Percentiles rank a stretch among this genome's conserved stretches.
Conservation (phyloP, 164 flowering plant species). For the Taxillus chinensis region DNA sequence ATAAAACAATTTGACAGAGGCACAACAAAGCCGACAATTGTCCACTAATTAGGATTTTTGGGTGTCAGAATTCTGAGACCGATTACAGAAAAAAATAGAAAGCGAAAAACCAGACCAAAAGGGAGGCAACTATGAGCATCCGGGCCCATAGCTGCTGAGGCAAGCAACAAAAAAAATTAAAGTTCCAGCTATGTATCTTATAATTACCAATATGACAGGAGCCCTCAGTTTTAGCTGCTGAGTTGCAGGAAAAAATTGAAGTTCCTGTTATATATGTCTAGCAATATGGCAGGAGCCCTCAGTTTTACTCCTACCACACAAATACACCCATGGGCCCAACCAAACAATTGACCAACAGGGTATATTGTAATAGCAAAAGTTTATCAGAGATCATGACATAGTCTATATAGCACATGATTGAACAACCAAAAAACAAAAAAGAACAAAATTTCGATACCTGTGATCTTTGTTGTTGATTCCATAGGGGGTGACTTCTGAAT, state of each 20-base stretch:
- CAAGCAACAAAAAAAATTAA: background rate
- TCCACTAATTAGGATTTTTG: background rate
- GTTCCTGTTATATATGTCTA: too few species aligned
- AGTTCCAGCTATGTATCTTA: conserved; percentile 2
- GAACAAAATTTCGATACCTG: conserved; percentile 37
- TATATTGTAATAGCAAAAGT: background rate
- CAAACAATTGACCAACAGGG: background rate
- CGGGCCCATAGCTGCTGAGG: conserved; percentile 7
- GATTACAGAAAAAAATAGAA: conserved; percentile 7
- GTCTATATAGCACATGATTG: background rate
- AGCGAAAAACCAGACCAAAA: background rate
- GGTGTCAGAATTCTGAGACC: conserved; percentile 10
- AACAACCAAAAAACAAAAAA: background rate
- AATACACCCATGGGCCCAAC: conserved; percentile 7
- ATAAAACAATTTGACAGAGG: background rate
- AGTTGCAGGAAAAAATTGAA: too few species aligned
- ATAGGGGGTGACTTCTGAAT: conserved; percentile 44
- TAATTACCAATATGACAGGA: conserved; percentile 1
- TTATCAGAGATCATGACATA: background rate
- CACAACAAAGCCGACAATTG: conserved; percentile 1
- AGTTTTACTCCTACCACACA: conserved; percentile 6
- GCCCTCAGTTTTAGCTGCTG: background rate
- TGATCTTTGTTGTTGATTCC: conserved; percentile 60
- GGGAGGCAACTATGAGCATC: background rate
- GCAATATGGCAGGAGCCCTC: conserved; percentile 3